Base-by-base conservation (phyloP, 2,329 filamentous ascomycete genomes). In the Chalara sp. region DNA sequence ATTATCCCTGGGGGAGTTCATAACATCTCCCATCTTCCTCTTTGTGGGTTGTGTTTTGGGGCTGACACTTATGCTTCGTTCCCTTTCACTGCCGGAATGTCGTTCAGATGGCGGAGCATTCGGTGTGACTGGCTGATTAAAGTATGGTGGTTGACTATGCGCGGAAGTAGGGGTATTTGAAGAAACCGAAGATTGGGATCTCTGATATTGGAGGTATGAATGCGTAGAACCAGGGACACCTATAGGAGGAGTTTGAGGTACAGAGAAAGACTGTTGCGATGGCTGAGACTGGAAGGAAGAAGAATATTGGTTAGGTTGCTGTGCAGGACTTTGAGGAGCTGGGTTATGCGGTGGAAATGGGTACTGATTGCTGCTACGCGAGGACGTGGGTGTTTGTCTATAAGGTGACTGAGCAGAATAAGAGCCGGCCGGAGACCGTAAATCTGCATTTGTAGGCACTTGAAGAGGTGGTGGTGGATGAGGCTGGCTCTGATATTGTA, bases 41-140 rank as follows among this genome's bases (percentile, higher is more conserved):
- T 63, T 65, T 40, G 55, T 21, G 4, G 56, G 71, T 56, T 79
- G 75, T 35, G 87, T 89, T 69, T 89, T 90, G 32, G 89, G 88
- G 65, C 87, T 92, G 47, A 92, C 81, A 62, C 86, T 91, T 48
- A 86, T 67, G 64, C 84, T 88, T 46, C 78, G 74, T 54, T 87
- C 86, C 61, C 85, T 79, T 50, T 89, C 84, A 56, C 76, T 76
- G 60, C 52, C 73, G 80, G 80, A 58, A 80, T 83, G 39, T 72
- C 73, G 54, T 79, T 77, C 29, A 63, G 65, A 56, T 76, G 79
- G 35, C n/a, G 35, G 8, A 8, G 35, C 35, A 8, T 8, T 37
- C 8, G 35, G 35, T 10, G 35, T 37, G 8, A n/a, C 8, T 8
- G 35, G 35, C 31, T 75, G 70, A 49, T 69, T 65, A 10, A 74